Percentiles rank a stretch among this genome's conserved stretches.
phyloP scores from a whole-genome alignment of 2,329 filamentous ascomycete genomes.

The Berkeleyomyces basicola region DNA sequence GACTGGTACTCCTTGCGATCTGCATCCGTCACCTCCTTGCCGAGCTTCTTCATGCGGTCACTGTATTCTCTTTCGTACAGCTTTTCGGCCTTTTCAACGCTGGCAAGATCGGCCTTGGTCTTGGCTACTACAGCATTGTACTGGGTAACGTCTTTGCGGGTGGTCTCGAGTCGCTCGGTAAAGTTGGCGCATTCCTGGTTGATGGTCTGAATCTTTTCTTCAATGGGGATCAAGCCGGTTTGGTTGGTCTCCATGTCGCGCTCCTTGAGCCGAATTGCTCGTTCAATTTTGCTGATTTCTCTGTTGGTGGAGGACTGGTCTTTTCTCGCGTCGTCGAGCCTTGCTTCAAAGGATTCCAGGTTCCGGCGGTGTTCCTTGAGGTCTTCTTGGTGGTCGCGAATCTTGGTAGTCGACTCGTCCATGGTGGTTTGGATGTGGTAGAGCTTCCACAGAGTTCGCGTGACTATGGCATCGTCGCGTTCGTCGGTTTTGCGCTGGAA shows the following conservation, averaged over 20 bases:
- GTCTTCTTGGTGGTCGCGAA: constrained; percentile 86
- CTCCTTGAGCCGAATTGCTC: constrained; percentile 69
- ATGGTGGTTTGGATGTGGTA: constrained; percentile 90
- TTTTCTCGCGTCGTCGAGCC: constrained; percentile 63
- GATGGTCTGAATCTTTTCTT: constrained; percentile 78
- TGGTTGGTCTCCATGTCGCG: constrained; percentile 75
- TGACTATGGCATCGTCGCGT: constrained; percentile 78
- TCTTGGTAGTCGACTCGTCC: constrained; percentile 77
- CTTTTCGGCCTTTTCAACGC: constrained; percentile 76
- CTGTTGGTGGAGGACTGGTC: constrained; percentile 65
- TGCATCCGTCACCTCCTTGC: constrained; percentile 65
- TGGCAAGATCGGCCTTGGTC: constrained; percentile 61
- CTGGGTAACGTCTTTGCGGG: constrained; percentile 59
- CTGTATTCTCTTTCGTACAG: constrained; percentile 80
- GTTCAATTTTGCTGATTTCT: constrained; percentile 68
- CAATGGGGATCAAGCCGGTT: constrained; percentile 71
- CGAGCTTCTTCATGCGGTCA: constrained; percentile 70
- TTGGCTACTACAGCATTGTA: constrained; percentile 54
- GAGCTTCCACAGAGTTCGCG: constrained; percentile 89
- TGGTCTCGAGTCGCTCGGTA: constrained; percentile 48
- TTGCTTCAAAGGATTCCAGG: constrained; percentile 67
- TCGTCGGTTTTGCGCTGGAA: constrained; percentile 85
- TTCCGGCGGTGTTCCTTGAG: constrained; percentile 82
- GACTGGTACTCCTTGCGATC: constrained; percentile 83
- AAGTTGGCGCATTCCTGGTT: constrained; percentile 52